These are phyloP conservation scores for Combretum micranthum DNA, from an alignment of 345 rosid genomes.

Conservation along the genomic window DNA sequence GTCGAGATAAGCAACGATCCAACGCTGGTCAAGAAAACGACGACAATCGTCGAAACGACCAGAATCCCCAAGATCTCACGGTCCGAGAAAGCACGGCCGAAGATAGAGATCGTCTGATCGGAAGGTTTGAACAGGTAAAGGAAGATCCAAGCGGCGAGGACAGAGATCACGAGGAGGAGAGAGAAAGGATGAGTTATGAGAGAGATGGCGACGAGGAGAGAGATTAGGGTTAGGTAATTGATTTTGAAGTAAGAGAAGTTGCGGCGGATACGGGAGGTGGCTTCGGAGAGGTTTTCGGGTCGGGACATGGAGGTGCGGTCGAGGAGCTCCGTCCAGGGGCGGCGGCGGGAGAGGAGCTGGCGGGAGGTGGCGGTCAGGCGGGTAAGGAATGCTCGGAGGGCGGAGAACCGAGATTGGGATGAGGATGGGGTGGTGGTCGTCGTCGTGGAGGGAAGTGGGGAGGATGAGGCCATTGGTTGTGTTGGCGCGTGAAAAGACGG, in stretches of 20 bases:
- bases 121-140: conserved; percentile 67
- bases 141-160: conserved; percentile 51
- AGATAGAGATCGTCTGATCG: conserved; percentile 58
- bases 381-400: conserved; percentile 60
- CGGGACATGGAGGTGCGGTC: conserved; percentile 56
- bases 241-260: conserved; percentile 64
- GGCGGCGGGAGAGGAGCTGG: conserved; percentile 65
- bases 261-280: conserved; percentile 62
- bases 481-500: no score
- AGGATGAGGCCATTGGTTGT: background rate
- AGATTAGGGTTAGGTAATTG: conserved; percentile 57
- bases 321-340: conserved; percentile 67
- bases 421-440: conserved; percentile 42
- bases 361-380: conserved; percentile 67
- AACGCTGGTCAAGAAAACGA: conserved; percentile 76
- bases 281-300: conserved; percentile 59
- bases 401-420: conserved; percentile 46
- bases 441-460: background rate
- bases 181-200: conserved; percentile 70
- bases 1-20: conserved; percentile 71
- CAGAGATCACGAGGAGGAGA: conserved; percentile 57
- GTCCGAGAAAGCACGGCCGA: conserved; percentile 72
- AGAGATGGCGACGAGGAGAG: conserved; percentile 53
- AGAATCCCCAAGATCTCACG: conserved; percentile 60
- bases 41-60: conserved; percentile 45